These are phyloP conservation scores for Sugiyamaella smithiae DNA, from an alignment of 805 yeast species.

Conservation along the genomic window DNA sequence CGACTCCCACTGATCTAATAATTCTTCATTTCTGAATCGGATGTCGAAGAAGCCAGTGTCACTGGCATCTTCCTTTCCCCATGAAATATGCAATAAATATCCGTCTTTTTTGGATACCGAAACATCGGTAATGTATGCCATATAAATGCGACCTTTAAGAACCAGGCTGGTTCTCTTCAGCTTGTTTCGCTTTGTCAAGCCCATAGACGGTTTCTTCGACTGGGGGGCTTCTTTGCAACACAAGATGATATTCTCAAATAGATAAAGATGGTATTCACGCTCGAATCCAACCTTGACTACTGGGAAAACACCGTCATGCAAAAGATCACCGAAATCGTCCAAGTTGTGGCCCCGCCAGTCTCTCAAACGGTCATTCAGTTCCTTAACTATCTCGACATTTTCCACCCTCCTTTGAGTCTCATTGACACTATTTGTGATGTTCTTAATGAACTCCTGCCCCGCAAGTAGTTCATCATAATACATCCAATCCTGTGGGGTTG, in stretches of 20 bases:
- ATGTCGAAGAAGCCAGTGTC: constrained; percentile 80
- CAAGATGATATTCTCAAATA: constrained; percentile 70
- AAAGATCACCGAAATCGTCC: constrained; percentile 77
- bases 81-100: constrained; percentile 32
- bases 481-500: constrained; percentile 52
- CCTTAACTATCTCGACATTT: constrained; percentile 67
- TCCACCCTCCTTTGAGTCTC: constrained; percentile 93
- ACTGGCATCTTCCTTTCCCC: constrained; percentile 56
- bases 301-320: constrained; percentile 65
- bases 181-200: constrained; percentile 50
- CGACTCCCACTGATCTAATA: constrained; percentile 72
- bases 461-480: constrained; percentile 62
- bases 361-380: constrained; percentile 66
- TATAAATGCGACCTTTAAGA: constrained; percentile 77
- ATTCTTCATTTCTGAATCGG: constrained; percentile 80
- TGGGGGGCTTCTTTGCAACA: constrained; percentile 58
- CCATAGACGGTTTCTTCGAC: constrained; percentile 44
- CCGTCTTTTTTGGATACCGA: constrained; percentile 30
- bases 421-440: constrained; percentile 82
- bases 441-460: constrained; percentile 73
- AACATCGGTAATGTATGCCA: constrained; percentile 59
- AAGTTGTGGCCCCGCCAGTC: constrained; percentile 93
- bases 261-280: constrained; percentile 82
- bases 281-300: constrained; percentile 54
- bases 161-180: constrained; percentile 42